Conservation (phyloP, 2,329 filamentous ascomycete species). For the Aspergillus alliaceus region DNA sequence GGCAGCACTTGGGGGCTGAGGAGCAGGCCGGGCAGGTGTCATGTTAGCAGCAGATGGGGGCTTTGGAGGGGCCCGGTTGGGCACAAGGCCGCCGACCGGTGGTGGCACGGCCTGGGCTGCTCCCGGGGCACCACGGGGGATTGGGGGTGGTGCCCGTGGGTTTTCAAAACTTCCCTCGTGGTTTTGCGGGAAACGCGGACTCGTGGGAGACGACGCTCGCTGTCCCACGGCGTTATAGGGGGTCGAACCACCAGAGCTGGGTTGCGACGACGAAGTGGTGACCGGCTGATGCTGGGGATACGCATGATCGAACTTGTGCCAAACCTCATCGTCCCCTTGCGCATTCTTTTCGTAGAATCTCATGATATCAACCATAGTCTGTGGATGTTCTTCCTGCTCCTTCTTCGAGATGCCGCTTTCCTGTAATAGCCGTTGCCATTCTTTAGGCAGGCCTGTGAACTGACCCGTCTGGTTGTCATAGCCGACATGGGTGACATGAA, state of each 20-base stretch:
- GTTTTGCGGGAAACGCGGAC: constrained; percentile 84
- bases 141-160: constrained; percentile 85
- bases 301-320: constrained; percentile 95
- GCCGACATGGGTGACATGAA: constrained; percentile 96
- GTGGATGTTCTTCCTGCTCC: constrained; percentile 91
- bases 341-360: constrained; percentile 96
- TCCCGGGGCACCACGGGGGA: constrained; percentile 57
- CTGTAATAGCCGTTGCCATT: constrained; percentile 95
- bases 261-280: constrained; percentile 41
- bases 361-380: constrained; percentile 93
- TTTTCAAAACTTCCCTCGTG: constrained; percentile 96
- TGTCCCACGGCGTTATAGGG: constrained; percentile 54
- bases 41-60: constrained; percentile 60
- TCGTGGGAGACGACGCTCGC: constrained; percentile 75
- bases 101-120: constrained; percentile 52
- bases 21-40: constrained; percentile 43
- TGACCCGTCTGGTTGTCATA: constrained; percentile 95
- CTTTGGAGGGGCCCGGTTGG: constrained; percentile 81
- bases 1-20: constrained; percentile 44
- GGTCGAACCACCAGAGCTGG: constrained; percentile 41
- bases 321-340: constrained; percentile 79
- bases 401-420: constrained; percentile 96
- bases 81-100: constrained; percentile 61
- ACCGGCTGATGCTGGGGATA: constrained; percentile 54
- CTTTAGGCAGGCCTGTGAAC: constrained; percentile 93